A percentile compares a stretch with the other conserved stretches of the same genome.
These are phyloP conservation scores for Stagonosporopsis rhizophila DNA, from an alignment of 2,329 filamentous ascomycete species.

Conservation along the genomic window DNA sequence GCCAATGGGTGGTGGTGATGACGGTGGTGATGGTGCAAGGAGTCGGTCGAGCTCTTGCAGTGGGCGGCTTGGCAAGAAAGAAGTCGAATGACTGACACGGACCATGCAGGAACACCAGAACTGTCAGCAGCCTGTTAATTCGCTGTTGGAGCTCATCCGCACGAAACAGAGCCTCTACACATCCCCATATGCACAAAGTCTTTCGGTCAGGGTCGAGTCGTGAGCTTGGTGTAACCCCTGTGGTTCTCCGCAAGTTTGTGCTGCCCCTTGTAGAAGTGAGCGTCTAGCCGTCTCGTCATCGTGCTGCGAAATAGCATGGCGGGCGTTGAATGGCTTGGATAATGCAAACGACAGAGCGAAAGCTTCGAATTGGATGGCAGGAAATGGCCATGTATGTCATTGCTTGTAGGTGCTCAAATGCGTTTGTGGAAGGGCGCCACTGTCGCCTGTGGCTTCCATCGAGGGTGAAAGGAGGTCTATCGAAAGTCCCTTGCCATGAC, in stretches of 20 bases:
- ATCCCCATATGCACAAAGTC: not conserved
- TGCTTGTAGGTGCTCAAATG: not conserved
- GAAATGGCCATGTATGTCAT: not conserved
- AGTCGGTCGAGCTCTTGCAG: slow-evolving; percentile 23
- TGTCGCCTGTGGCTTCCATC: too few species aligned
- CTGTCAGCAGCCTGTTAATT: slow-evolving; percentile 14
- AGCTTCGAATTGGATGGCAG: not conserved
- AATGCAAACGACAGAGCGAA: not conserved
- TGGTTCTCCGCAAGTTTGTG: not conserved
- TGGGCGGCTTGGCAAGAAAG: slow-evolving; percentile 20
- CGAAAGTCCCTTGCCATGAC: not conserved
- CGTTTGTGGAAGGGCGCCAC: not conserved
- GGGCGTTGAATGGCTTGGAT: not conserved
- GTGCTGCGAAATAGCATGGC: not conserved
- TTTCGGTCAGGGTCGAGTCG: not conserved
- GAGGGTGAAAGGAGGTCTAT: not conserved
- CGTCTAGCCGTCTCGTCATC: too few species aligned
- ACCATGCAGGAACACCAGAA: slow-evolving; percentile 5
- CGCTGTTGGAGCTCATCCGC: slow-evolving; percentile 11
- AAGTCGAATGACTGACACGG: slow-evolving; percentile 25
- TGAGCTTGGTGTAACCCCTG: not conserved
- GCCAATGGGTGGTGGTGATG: slow-evolving; percentile 49
- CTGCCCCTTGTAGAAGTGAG: not conserved
- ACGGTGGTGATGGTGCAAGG: slow-evolving; percentile 38
- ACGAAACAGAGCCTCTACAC: not conserved